Conservation (phyloP, 441 rosid genomes). For the Euphorbia corollata region DNA sequence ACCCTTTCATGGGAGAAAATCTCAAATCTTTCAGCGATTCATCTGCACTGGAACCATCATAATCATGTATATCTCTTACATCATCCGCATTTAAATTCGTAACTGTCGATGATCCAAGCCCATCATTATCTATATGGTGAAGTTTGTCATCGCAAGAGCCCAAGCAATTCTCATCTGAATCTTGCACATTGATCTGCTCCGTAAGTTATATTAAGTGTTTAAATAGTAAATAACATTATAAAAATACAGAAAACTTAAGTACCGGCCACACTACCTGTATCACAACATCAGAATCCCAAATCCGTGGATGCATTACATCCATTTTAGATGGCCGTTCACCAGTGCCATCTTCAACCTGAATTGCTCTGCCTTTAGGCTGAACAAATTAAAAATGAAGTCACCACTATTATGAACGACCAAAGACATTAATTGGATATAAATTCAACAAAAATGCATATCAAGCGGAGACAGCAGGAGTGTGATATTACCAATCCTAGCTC, state of each 20-base stretch:
- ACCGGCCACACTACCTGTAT: slow-evolving; percentile 40
- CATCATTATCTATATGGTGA: slow-evolving; percentile 19
- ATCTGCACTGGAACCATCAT: slow-evolving; percentile 23
- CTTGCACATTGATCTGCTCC: slow-evolving; percentile 45
- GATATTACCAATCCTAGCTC: slow-evolving; percentile 25
- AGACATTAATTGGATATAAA: neutral
- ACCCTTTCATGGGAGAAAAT: slow-evolving; percentile 27
- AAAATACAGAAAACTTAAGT: slow-evolving; percentile 14
- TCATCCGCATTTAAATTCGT: slow-evolving; percentile 21
- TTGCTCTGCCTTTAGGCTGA: slow-evolving; percentile 54
- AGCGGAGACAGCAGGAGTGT: slow-evolving; percentile 1
- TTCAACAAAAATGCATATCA: neutral
- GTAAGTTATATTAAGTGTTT: slow-evolving; percentile 20
- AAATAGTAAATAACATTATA: slow-evolving; percentile 11
- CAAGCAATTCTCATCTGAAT: slow-evolving; percentile 32
- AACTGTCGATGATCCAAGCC: slow-evolving; percentile 19
- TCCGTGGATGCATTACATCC: slow-evolving; percentile 34
- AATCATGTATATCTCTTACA: slow-evolving; percentile 13
- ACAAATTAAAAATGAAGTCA: slow-evolving; percentile 12
- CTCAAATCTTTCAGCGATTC: slow-evolving; percentile 24
- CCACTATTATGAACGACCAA: neutral
- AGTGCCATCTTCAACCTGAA: slow-evolving; percentile 45
- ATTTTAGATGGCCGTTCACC: slow-evolving; percentile 48
- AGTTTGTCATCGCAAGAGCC: slow-evolving; percentile 25
- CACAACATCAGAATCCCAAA: slow-evolving; percentile 53